Percentiles rank a stretch among this genome's conserved stretches.
Conservation (phyloP, 345 rosid species). For the Arabis hirsuta region DNA sequence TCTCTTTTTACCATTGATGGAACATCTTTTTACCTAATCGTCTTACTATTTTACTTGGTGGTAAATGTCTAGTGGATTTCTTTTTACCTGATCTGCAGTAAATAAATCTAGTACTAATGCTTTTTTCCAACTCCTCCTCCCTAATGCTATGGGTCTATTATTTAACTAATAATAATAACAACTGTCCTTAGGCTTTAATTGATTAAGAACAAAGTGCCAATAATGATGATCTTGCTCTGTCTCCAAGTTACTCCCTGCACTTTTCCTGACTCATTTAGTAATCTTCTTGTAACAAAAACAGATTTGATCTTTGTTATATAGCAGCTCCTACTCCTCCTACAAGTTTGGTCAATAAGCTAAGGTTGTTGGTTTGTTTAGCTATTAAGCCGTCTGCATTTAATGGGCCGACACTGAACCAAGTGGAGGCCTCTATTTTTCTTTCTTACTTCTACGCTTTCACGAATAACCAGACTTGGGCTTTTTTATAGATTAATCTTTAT, state of each 20-base stretch:
- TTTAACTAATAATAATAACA: slow-evolving; percentile 4
- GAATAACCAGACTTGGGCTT: too few species aligned
- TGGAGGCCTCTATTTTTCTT: too few species aligned
- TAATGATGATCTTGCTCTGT: neutral
- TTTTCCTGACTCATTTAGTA: neutral
- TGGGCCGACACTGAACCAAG: too few species aligned
- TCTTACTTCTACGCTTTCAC: too few species aligned
- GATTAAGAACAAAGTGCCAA: neutral
- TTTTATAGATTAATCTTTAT: too few species aligned
- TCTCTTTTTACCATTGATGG: slow-evolving; percentile 21
- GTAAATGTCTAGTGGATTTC: slow-evolving; percentile 11
- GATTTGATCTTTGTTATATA: neutral
- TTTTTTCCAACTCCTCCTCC: neutral
- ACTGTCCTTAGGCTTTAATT: neutral
- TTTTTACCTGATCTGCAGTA: neutral
- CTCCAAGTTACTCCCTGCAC: neutral
- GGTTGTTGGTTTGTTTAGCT: too few species aligned
- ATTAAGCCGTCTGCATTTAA: too few species aligned
- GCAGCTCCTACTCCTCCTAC: too few species aligned
- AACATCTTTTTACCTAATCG: slow-evolving; percentile 20
- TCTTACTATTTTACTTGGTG: neutral
- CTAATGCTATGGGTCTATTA: slow-evolving; percentile 11
- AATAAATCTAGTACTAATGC: neutral
- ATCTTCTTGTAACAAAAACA: slow-evolving; percentile 10
- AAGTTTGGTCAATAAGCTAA: too few species aligned